phyloP scores from a whole-genome alignment of 179 eudicot species.

The Vitellaria paradoxa region DNA sequence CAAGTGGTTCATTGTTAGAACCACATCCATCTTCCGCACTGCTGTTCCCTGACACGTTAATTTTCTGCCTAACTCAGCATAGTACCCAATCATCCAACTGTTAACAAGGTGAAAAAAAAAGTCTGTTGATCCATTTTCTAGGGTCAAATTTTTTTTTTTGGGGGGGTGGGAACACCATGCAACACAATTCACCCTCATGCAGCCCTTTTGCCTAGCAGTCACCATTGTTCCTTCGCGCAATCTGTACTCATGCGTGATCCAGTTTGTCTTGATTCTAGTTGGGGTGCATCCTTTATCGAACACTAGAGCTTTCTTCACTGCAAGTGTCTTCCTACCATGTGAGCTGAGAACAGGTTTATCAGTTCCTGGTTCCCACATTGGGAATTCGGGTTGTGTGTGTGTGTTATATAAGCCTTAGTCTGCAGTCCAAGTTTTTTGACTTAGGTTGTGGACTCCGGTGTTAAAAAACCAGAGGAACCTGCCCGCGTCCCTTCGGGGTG shows the following conservation, averaged over 20 bases:
- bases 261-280: conserved; percentile 20
- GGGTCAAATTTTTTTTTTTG: not conserved
- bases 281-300: conserved; percentile 22
- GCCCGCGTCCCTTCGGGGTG: too few species aligned
- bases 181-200: conserved; percentile 14
- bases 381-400: too few species aligned
- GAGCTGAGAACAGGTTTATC: conserved; percentile 29
- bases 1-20: not conserved
- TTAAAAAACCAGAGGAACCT: too few species aligned
- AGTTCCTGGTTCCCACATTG: conserved; percentile 60
- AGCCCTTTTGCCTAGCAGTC: conserved; percentile 10
- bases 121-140: not conserved
- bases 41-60: conserved; percentile 6
- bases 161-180: too few species aligned
- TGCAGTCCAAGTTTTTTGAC: too few species aligned
- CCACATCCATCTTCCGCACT: not conserved
- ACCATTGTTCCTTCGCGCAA: conserved; percentile 4
- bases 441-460: too few species aligned
- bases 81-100: conserved; percentile 29
- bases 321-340: not conserved
- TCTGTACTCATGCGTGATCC: conserved; percentile 26
- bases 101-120: too few species aligned
- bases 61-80: conserved; percentile 20
- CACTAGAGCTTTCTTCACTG: conserved; percentile 18
- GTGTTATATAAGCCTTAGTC: too few species aligned